phyloP scores from a whole-genome alignment of 139 green algal genomes.

The Astrephomene gubernaculifera region DNA sequence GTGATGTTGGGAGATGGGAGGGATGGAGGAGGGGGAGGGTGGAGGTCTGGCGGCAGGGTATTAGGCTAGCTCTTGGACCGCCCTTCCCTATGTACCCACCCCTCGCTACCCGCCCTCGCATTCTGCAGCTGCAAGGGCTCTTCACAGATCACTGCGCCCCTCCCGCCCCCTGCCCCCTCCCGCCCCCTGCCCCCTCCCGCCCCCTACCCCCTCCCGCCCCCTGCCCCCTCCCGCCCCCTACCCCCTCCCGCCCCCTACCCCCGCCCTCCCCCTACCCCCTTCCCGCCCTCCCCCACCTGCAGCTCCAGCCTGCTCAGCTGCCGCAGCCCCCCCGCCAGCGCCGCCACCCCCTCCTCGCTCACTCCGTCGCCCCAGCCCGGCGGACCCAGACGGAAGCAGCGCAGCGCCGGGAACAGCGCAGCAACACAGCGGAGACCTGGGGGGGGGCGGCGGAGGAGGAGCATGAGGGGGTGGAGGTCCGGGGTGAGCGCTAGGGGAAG shows the following conservation, averaged over 20 bases:
- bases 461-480: too few relatives aligned
- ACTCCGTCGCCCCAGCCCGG: background rate
- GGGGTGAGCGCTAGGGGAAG: background rate
- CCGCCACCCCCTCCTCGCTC: slow-evolving; percentile 28
- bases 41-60: background rate
- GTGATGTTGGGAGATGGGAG: too few relatives aligned
- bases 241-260: background rate
- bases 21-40: background rate
- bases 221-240: background rate
- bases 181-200: background rate
- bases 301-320: background rate
- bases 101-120: too few relatives aligned
- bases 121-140: too few relatives aligned
- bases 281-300: background rate
- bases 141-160: too few relatives aligned
- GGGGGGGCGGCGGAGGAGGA: too few relatives aligned
- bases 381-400: background rate
- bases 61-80: too few relatives aligned
- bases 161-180: background rate
- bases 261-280: background rate
- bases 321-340: background rate
- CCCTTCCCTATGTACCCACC: too few relatives aligned
- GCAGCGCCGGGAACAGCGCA: slow-evolving; percentile 5
- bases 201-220: background rate
- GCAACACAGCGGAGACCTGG: background rate